A percentile compares a stretch with the other conserved stretches of the same genome.
Conservation (phyloP, 2,329 filamentous ascomycete genomes). For the Xylaria polymorpha region DNA sequence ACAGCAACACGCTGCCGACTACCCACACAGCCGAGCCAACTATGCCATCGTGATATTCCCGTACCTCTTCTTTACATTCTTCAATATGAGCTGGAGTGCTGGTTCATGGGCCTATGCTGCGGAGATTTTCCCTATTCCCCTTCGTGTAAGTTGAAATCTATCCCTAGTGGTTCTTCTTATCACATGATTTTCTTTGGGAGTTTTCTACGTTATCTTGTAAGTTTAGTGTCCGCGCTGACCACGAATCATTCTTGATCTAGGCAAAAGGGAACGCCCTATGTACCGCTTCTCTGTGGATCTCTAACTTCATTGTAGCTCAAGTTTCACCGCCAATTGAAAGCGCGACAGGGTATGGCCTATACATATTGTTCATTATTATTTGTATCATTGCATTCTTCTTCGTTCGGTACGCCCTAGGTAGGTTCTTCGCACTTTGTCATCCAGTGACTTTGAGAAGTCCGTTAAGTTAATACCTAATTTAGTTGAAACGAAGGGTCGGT, state of each 20-base stretch:
- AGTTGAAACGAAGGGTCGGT: conserved; percentile 37
- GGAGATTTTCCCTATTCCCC: conserved; percentile 49
- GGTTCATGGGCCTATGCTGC: conserved; percentile 50
- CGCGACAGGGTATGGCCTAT: conserved; percentile 46
- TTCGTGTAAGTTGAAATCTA: conserved; percentile 42
- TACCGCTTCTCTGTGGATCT: conserved; percentile 49
- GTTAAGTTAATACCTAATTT: not conserved
- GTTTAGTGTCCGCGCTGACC: not conserved
- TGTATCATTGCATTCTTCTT: conserved; percentile 48
- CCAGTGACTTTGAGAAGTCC: not conserved
- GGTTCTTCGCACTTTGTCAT: conserved; percentile 5
- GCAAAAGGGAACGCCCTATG: conserved; percentile 49
- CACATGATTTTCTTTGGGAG: not conserved
- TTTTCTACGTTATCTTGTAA: not conserved
- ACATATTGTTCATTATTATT: conserved; percentile 44
- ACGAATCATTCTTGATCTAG: conserved; percentile 26
- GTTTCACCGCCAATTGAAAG: conserved; percentile 45
- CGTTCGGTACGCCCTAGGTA: conserved; percentile 45
- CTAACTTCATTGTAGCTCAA: conserved; percentile 46
- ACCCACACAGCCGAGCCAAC: conserved; percentile 44
- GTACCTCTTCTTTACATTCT: conserved; percentile 49
- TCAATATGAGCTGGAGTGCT: conserved; percentile 50
- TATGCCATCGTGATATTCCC: conserved; percentile 49
- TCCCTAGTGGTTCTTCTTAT: not conserved
- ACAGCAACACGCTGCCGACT: conserved; percentile 45